Evolutionary conservation across 345 rosid species (phyloP), one percentile per base, ranked within the genome.

Genomic region (Gossypium mustelinum): DNA sequence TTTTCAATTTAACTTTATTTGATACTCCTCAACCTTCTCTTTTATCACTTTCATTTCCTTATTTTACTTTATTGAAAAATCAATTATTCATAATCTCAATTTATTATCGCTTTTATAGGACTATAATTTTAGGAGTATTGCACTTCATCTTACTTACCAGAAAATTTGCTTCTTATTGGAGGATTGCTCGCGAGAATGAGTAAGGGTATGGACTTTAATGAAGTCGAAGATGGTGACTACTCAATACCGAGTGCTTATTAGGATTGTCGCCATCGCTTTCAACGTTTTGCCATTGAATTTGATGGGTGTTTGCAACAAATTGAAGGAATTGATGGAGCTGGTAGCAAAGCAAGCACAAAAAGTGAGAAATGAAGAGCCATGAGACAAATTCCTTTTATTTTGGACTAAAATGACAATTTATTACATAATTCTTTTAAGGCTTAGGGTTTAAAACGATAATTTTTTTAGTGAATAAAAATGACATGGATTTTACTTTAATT

Each of bases 171-270:
- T 34, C 7, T 34, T 34, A 34, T 34, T 34, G 41, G 7, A 34
- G 77, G 98, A 93, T 64, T 88, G 92, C 70, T 78, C 87, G 17
- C 65, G 91, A 64, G 90, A 86, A 41, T 97, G 92, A 64, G 89
- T 87, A 0, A 84, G 78, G 73, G 34, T 86, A 0, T 86, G 86
- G 88, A 78, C 85, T 77, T 18, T 91, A 48, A 85, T 84, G 89
- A 88, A 83, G 83, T 87, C 87, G 2, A 61, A 81, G 50, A 76
- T 78, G 54, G 81, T 89, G 6, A 80, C 89, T 0, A 68, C 80
- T 24, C 92, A 89, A 51, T 92, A 87, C 57, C 81, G 82, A 48
- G 76, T 76, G 2, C 75, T 89, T 34, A 77, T 80, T 39, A 81
- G 85, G 45, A 81, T 86, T 5, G 75, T 93, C 1, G 84, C 90